phyloP scores from a whole-genome alignment of 345 rosid genomes.

The Hirschfeldia incana region DNA sequence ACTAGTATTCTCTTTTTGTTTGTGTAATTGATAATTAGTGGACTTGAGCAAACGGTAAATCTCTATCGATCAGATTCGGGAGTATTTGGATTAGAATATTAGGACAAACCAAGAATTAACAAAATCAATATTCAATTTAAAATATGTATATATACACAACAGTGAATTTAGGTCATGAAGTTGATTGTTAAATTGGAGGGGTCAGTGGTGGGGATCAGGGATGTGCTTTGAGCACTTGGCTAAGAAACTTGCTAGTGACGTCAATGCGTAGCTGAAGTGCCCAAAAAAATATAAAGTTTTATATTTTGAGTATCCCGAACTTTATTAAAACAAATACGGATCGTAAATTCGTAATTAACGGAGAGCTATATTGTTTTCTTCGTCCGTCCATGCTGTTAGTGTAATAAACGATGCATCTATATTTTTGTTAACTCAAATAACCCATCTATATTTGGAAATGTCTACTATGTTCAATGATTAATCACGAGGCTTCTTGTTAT shows the following conservation, averaged over 20 bases:
- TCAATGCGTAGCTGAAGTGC: constrained; percentile 28
- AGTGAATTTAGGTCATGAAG: constrained; percentile 45
- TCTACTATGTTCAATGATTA: not conserved
- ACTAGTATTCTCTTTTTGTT: not conserved
- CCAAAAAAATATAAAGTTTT: not conserved
- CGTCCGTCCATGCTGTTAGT: not conserved
- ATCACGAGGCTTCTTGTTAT: constrained; percentile 11
- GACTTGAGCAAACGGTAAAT: constrained; percentile 26
- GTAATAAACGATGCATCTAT: constrained; percentile 3
- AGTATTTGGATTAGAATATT: constrained; percentile 24
- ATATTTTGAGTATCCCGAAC: constrained; percentile 28
- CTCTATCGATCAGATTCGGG: constrained; percentile 31
- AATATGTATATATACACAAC: not conserved
- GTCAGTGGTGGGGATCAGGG: constrained; percentile 30
- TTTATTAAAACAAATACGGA: constrained; percentile 7
- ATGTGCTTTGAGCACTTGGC: constrained; percentile 35
- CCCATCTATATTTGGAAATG: not conserved
- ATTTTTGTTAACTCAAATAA: not conserved
- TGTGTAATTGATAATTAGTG: constrained; percentile 29
- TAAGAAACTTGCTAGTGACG: constrained; percentile 32
- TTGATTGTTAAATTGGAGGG: constrained; percentile 39
- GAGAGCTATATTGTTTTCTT: not conserved
- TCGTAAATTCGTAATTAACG: constrained; percentile 17
- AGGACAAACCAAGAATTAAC: constrained; percentile 17
- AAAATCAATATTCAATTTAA: not conserved